Base-by-base conservation (phyloP, 768 basidiomycete genomes). In the Leccinum aurantiacum region DNA sequence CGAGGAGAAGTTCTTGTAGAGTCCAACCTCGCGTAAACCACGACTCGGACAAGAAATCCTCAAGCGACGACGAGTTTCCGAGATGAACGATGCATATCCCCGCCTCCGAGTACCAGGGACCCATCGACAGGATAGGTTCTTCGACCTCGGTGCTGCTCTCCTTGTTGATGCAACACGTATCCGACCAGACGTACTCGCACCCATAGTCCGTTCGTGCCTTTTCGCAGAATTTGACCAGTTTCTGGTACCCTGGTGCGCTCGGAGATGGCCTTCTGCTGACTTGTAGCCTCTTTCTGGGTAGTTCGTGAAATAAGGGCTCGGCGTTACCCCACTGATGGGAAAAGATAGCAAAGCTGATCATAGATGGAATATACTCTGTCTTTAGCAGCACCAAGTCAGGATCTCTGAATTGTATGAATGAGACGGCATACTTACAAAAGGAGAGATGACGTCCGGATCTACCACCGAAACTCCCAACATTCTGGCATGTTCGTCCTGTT, bases 91-190 rank as follows among this genome's bases (percentile, higher is more conserved):
- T 65, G 53, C 69, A 71, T 41, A 71, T 15, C 11, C 37, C 29
- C 1, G 67, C 69, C 56, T 69, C 60, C 14, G 61, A 57, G 50
- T 69, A 71, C 71, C 71, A 72, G 55, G 51, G 35, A 13, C 53
- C 62, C 59, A 61, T 67, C 10, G 69, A 72, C 15, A 66, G 38
- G 60, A 69, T 62, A 35, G 67, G 64, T 19, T 71, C 69, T 50
- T 70, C 71, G 27, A 75, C 58, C 10, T 74, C 74, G 1, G 69
- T 17, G 37, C 65, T 60, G 15, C 47, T 69, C 51, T 71, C 69
- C 58, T 64, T 70, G 59, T 71, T 69, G 51, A 71, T 70, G 52
- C 69, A 70, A 48, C 69, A 70, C 7, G 61, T 70, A 33, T 70
- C 69, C 56, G 69, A 41, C 70, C 69, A 75, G 54, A 62, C 72